phyloP scores from a whole-genome alignment of 495 filamentous ascomycete genomes.

The Usnea hakonensis region DNA sequence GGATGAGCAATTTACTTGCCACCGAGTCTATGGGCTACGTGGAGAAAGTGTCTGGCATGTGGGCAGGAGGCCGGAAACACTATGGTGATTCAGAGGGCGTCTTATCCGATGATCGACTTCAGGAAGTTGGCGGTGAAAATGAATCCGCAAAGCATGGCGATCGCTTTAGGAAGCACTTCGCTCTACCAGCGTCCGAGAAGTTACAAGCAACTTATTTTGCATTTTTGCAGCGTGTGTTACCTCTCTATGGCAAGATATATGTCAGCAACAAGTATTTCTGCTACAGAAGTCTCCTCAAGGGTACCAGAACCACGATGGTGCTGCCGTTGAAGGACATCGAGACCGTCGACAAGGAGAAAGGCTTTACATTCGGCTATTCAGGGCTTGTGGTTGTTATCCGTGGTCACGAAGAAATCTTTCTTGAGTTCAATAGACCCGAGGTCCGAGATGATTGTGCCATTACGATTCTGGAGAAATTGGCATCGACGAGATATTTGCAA shows the following conservation, averaged over 20 bases:
- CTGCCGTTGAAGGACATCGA: constrained; percentile 87
- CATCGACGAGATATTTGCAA: constrained; percentile 61
- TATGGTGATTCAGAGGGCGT: constrained; percentile 70
- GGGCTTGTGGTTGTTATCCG: constrained; percentile 86
- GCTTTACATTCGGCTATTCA: constrained; percentile 85
- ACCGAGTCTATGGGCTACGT: constrained; percentile 96
- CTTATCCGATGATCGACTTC: constrained; percentile 52
- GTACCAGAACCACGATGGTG: constrained; percentile 88
- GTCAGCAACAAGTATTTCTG: constrained; percentile 85
- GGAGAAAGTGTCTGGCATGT: constrained; percentile 96
- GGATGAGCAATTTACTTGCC: constrained; percentile 79
- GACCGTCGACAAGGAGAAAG: constrained; percentile 91
- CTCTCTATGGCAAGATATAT: constrained; percentile 95
- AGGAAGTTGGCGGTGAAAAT: constrained; percentile 60
- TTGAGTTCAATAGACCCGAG: constrained; percentile 75
- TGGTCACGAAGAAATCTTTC: constrained; percentile 94
- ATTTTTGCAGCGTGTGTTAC: constrained; percentile 77
- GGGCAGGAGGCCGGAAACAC: constrained; percentile 83
- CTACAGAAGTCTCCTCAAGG: constrained; percentile 84
- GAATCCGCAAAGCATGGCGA: constrained; percentile 54
- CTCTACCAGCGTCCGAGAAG: constrained; percentile 71
- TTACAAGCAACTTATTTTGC: constrained; percentile 90
- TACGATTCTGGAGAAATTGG: constrained; percentile 68
- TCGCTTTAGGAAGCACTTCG: constrained; percentile 85
- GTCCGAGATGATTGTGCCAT: constrained; percentile 81